Conservation (phyloP, 2,329 filamentous ascomycete genomes). For the Sclerotinia subarctica region DNA sequence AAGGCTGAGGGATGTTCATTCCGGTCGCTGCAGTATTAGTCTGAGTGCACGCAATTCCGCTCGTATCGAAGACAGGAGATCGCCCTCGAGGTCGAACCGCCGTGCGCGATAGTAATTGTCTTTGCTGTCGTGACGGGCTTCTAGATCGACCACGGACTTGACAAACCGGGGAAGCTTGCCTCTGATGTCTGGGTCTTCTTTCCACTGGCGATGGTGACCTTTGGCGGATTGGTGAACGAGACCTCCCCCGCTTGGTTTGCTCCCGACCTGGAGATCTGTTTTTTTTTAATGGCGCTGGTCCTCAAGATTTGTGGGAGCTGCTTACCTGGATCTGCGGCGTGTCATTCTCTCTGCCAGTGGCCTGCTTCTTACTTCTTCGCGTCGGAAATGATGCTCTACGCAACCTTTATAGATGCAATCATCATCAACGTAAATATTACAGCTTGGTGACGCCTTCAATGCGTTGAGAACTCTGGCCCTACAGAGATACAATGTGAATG, state of each 20-base stretch:
- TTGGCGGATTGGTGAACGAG: constrained; percentile 15
- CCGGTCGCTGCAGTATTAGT: background rate
- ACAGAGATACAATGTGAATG: background rate
- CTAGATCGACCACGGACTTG: constrained; percentile 1
- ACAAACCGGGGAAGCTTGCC: constrained; percentile 8
- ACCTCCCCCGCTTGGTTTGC: background rate
- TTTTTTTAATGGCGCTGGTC: background rate
- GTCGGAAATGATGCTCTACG: constrained; percentile 25
- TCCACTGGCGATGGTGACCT: constrained; percentile 18
- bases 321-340: constrained; percentile 18
- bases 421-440: constrained; percentile 28
- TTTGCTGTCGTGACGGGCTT: constrained; percentile 12
- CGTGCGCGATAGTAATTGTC: constrained; percentile 2
- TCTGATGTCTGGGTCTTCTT: background rate
- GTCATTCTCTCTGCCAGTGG: constrained; percentile 23
- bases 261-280: constrained; percentile 15
- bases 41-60: background rate
- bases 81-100: constrained; percentile 6
- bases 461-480: constrained; percentile 27
- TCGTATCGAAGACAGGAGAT: constrained; percentile 10
- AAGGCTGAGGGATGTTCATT: background rate
- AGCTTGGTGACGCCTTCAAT: constrained; percentile 29
- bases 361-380: constrained; percentile 19
- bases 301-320: background rate
- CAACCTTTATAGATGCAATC: constrained; percentile 31